Evolutionary conservation across 176 grass and related monocot genomes (phyloP).

Genomic region (Musa acuminata): DNA sequence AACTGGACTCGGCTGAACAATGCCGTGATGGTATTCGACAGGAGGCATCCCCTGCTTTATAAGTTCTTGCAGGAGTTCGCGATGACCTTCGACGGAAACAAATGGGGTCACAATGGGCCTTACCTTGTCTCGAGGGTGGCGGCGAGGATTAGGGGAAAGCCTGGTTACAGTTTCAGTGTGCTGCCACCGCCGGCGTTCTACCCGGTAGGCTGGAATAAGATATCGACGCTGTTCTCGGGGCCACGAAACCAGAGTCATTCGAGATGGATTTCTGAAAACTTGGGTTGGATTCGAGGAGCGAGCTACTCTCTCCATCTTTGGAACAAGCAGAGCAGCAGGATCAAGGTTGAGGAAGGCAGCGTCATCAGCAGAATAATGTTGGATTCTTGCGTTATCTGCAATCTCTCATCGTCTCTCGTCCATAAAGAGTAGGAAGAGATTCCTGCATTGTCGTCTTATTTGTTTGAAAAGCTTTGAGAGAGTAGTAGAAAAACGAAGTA

Average conservation of each 20-base stretch:
- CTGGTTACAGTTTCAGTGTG: conserved; percentile 31
- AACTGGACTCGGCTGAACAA: conserved; percentile 81
- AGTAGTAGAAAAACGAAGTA: too few species aligned
- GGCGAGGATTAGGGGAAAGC: conserved; percentile 19
- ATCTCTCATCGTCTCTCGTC: conserved; percentile 20
- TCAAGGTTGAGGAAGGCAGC: conserved; percentile 63
- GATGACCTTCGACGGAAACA: conserved; percentile 60
- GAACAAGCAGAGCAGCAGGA: conserved; percentile 57
- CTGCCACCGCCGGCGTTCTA: conserved; percentile 74
- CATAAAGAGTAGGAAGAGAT: too few species aligned
- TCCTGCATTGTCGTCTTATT: too few species aligned
- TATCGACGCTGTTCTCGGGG: conserved; percentile 46
- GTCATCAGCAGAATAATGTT: conserved; percentile 45
- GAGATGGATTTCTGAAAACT: conserved; percentile 50
- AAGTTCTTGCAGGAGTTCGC: conserved; percentile 82
- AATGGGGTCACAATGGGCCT: conserved; percentile 89
- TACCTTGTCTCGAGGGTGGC: conserved; percentile 81
- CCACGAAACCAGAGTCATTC: conserved; percentile 27
- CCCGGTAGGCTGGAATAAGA: conserved; percentile 67
- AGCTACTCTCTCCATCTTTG: conserved; percentile 76
- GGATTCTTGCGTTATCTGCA: conserved; percentile 67
- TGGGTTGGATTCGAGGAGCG: conserved; percentile 35
- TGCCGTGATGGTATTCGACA: conserved; percentile 72
- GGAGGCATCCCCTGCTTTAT: conserved; percentile 50
- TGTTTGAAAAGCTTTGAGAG: too few species aligned